phyloP scores from a whole-genome alignment of 2,329 filamentous ascomycete genomes.

The Fusarium protoensiforme region DNA sequence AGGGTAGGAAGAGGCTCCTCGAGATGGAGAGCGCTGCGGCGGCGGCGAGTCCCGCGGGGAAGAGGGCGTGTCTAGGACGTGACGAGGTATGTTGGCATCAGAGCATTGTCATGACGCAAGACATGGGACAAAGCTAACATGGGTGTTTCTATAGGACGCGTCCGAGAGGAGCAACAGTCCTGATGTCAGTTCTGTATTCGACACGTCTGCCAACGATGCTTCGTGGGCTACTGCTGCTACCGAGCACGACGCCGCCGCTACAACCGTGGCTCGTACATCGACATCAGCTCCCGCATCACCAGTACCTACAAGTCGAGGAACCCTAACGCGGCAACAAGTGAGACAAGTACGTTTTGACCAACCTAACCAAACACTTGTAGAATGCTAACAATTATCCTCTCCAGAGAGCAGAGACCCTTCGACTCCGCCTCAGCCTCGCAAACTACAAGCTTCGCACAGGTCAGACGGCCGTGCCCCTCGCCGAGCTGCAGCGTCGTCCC shows the following conservation, averaged over 20 bases:
- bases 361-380: not conserved
- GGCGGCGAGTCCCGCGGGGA: slow-evolving; percentile 35
- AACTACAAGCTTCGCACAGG: slow-evolving; percentile 81
- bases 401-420: slow-evolving; percentile 73
- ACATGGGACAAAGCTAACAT: not conserved
- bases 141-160: slow-evolving; percentile 30
- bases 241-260: slow-evolving; percentile 54
- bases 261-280: slow-evolving; percentile 11
- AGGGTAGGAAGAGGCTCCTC: slow-evolving; percentile 45
- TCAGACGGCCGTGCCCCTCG: slow-evolving; percentile 74
- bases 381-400: slow-evolving; percentile 8
- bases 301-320: slow-evolving; percentile 19
- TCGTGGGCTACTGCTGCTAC: slow-evolving; percentile 62
- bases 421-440: slow-evolving; percentile 75
- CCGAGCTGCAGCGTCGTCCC: slow-evolving; percentile 61
- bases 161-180: slow-evolving; percentile 50
- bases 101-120: not conserved
- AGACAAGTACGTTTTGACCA: slow-evolving; percentile 56
- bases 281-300: slow-evolving; percentile 12
- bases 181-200: slow-evolving; percentile 62
- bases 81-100: slow-evolving; percentile 40
- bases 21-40: slow-evolving; percentile 35
- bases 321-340: slow-evolving; percentile 63
- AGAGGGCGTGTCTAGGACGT: slow-evolving; percentile 49
- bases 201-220: slow-evolving; percentile 58